Evolutionary conservation across 1,139 yeast species (phyloP).

Genomic region (Yamadazyma kanchanaburiensis): DNA sequence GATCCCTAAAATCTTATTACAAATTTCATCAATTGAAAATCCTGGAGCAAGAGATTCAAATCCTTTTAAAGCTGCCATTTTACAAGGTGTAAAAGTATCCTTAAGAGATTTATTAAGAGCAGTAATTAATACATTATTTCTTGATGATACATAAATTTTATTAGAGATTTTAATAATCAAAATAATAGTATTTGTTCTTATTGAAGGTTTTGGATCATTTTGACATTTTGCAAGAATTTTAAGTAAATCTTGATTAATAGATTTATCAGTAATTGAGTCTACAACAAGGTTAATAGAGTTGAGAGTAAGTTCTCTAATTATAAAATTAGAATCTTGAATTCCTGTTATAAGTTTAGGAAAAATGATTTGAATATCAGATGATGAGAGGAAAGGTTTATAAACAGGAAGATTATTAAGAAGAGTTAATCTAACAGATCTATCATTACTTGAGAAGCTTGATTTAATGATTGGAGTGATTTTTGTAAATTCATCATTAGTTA

Average conservation of each 20-base stretch:
- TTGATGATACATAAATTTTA: slow-evolving; percentile 54
- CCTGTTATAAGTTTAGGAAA: slow-evolving; percentile 73
- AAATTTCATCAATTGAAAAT: slow-evolving; percentile 73
- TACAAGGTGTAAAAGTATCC: slow-evolving; percentile 76
- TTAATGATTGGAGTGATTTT: slow-evolving; percentile 59
- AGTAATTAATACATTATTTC: slow-evolving; percentile 74
- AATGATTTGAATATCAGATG: slow-evolving; percentile 64
- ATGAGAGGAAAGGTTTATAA: slow-evolving; percentile 50
- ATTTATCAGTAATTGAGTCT: slow-evolving; percentile 71
- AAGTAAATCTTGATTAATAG: slow-evolving; percentile 80
- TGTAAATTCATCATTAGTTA: slow-evolving; percentile 35
- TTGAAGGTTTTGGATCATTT: slow-evolving; percentile 77
- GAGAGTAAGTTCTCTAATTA: slow-evolving; percentile 77
- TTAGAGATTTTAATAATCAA: slow-evolving; percentile 70
- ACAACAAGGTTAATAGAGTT: slow-evolving; percentile 64
- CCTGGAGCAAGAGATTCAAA: slow-evolving; percentile 61
- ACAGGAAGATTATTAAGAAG: slow-evolving; percentile 62
- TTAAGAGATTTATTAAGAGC: slow-evolving; percentile 82
- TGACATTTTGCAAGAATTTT: slow-evolving; percentile 85
- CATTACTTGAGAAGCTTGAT: slow-evolving; percentile 61
- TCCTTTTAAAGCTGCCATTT: slow-evolving; percentile 77
- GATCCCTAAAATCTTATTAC: slow-evolving; percentile 80
- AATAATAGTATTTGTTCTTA: slow-evolving; percentile 81
- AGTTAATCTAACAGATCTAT: slow-evolving; percentile 72
- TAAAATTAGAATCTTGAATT: slow-evolving; percentile 78